A percentile compares a stretch with the other conserved stretches of the same genome.
Conservation (phyloP, 257 asterid genomes). For the Marsdenia floribunda region DNA sequence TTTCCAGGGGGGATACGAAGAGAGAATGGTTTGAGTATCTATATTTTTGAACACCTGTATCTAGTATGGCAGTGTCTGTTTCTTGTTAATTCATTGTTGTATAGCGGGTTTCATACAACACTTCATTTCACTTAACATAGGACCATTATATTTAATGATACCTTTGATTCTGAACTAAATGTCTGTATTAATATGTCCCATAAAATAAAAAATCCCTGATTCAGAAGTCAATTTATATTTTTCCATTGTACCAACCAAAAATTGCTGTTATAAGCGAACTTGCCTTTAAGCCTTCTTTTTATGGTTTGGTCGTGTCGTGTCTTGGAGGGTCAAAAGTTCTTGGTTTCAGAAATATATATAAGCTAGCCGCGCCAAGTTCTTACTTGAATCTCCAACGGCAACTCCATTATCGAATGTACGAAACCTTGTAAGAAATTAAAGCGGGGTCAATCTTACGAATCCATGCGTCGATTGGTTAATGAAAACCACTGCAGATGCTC, state of each 20-base stretch:
- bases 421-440: not conserved
- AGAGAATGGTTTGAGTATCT: too few relatives aligned
- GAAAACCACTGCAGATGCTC: slow-evolving; percentile 16
- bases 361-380: not conserved
- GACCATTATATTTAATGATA: not conserved
- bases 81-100: not conserved
- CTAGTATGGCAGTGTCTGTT: not conserved
- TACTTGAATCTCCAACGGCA: not conserved
- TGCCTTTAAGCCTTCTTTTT: too few relatives aligned
- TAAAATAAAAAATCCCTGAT: too few relatives aligned
- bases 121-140: not conserved
- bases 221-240: too few relatives aligned
- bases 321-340: not conserved
- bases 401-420: not conserved
- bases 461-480: not conserved
- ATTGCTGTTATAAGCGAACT: not conserved
- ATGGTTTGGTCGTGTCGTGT: not conserved
- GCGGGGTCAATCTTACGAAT: not conserved
- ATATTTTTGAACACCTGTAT: too few relatives aligned
- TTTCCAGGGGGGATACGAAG: not conserved
- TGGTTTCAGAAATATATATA: not conserved
- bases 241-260: not conserved
- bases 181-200: too few relatives aligned
- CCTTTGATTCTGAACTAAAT: too few relatives aligned
- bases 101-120: too few relatives aligned